These are phyloP conservation scores for Boletus edulis DNA, from an alignment of 768 basidiomycete species.

Conservation along the genomic window DNA sequence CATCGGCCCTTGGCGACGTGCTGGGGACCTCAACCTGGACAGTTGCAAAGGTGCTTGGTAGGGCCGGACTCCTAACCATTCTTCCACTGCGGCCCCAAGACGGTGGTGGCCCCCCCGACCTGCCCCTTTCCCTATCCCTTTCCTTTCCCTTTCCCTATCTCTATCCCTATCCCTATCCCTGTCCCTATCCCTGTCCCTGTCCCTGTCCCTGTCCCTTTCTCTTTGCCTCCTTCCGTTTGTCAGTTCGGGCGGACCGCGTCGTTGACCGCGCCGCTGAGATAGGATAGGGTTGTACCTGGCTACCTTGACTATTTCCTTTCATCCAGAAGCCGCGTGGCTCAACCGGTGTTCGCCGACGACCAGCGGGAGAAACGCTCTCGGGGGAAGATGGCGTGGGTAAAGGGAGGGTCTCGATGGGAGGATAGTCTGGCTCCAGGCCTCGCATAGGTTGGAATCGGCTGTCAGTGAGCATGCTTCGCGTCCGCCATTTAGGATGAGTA, in stretches of 20 bases:
- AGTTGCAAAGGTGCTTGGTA: not conserved
- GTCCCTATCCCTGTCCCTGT: no score
- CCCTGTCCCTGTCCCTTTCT: not conserved
- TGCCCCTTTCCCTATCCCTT: no score
- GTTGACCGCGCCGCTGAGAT: slow-evolving; percentile 1
- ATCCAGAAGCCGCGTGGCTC: slow-evolving; percentile 6
- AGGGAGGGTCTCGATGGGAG: slow-evolving; percentile 18
- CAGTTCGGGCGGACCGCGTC: not conserved
- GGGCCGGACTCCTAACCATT: not conserved
- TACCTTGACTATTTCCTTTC: not conserved
- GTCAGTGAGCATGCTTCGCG: not conserved
- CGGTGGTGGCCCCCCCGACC: no score
- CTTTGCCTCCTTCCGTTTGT: slow-evolving; percentile 3
- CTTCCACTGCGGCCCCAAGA: not conserved
- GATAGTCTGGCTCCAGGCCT: slow-evolving; percentile 5
- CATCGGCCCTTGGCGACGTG: not conserved
- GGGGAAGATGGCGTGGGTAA: slow-evolving; percentile 6
- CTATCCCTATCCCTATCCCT: no score
- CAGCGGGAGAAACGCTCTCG: not conserved
- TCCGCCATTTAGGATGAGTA: slow-evolving; percentile 19
- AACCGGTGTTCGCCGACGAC: slow-evolving; percentile 7
- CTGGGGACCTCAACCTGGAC: not conserved
- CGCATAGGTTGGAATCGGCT: not conserved
- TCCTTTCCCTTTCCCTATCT: not conserved
- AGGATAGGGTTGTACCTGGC: not conserved